Evolutionary conservation across 2,329 filamentous ascomycete genomes (phyloP).

Genomic region (Pseudogymnoascus sp.): DNA sequence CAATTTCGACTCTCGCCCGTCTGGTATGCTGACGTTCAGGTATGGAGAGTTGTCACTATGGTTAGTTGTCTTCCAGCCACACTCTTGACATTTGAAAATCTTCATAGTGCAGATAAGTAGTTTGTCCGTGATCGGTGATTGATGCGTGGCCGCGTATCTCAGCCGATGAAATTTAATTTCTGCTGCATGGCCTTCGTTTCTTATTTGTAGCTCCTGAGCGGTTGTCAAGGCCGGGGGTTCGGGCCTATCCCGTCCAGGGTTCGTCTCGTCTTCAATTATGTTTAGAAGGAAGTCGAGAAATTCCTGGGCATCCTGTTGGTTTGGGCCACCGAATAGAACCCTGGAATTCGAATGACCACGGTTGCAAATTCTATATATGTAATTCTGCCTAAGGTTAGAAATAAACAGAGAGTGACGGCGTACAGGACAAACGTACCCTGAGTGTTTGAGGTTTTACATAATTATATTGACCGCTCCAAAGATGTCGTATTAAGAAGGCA

Average conservation of each 20-base stretch:
- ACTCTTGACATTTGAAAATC: slow-evolving; percentile 8
- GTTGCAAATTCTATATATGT: slow-evolving; percentile 57
- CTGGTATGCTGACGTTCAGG: slow-evolving; percentile 28
- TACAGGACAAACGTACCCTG: slow-evolving; percentile 40
- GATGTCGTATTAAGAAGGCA: slow-evolving; percentile 45
- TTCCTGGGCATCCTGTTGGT: slow-evolving; percentile 88
- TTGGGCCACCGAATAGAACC: slow-evolving; percentile 60
- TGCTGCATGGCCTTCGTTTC: slow-evolving; percentile 5
- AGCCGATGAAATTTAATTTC: slow-evolving; percentile 9
- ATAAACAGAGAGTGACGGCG: slow-evolving; percentile 11
- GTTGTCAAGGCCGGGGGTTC: slow-evolving; percentile 49
- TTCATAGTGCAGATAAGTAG: background rate
- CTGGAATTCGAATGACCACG: slow-evolving; percentile 33
- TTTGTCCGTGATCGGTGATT: background rate
- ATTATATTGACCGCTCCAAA: slow-evolving; percentile 28
- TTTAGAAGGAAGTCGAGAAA: slow-evolving; percentile 78
- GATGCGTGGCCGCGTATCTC: background rate
- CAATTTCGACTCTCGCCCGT: background rate
- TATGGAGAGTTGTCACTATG: slow-evolving; percentile 50
- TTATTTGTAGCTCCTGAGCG: slow-evolving; percentile 10
- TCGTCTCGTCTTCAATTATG: slow-evolving; percentile 79
- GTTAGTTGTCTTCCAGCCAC: slow-evolving; percentile 59
- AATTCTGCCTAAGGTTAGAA: slow-evolving; percentile 44
- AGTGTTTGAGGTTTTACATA: slow-evolving; percentile 46
- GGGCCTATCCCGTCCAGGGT: slow-evolving; percentile 53